Evolutionary conservation across 2,329 filamentous ascomycete species (phyloP), one percentile per base, ranked within the genome.

Genomic region (Penicillium sp.): DNA sequence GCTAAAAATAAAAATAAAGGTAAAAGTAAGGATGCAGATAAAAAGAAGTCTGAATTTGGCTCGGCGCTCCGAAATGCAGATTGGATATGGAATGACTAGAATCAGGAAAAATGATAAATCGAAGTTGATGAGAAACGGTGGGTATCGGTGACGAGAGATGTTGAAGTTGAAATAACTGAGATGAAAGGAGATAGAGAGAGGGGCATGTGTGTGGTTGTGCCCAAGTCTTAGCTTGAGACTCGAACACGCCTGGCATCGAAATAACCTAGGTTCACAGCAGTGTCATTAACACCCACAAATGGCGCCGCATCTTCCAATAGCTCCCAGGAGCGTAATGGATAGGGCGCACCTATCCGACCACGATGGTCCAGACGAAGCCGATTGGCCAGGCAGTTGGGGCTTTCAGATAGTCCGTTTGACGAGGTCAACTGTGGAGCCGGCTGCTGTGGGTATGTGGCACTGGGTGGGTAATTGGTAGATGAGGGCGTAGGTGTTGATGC

Each of bases 301-400:
- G 75, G 75, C 15, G 75, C 74, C 9, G 75, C 70, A 51, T 77
- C 75, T 55, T 75, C 73, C 20, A 78, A 65, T 49, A 77, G 68
- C 51, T 78, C 75, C 75, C 75, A 78, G 23, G 69, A 69, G 18
- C 70, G 70, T 8, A 73, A 55, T 2, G 68, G 66, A 43, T 68
- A 75, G 2, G 69, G 55, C 2, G 71, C 72, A 27, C 70, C 52
- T 4, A 65, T 52, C 18, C 68, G 68, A 8, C 71, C 71, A 23
- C 67, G 68, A 26, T 69, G 63, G 51, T 76, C 71, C 32, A 75
- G 58, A 33, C 69, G 69, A 30, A 75, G 66, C 23, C 68, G 67
- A 43, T 65, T 68, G 12, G 61, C 48, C 21, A 65, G 50, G 36
- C 56, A 64, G 49, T 62, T 65, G 6, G 60, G 46, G 13, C 63